Evolutionary conservation across 495 filamentous ascomycete genomes (phyloP), one percentile per base, ranked within the genome.

Genomic region (Penicillium arizonense): DNA sequence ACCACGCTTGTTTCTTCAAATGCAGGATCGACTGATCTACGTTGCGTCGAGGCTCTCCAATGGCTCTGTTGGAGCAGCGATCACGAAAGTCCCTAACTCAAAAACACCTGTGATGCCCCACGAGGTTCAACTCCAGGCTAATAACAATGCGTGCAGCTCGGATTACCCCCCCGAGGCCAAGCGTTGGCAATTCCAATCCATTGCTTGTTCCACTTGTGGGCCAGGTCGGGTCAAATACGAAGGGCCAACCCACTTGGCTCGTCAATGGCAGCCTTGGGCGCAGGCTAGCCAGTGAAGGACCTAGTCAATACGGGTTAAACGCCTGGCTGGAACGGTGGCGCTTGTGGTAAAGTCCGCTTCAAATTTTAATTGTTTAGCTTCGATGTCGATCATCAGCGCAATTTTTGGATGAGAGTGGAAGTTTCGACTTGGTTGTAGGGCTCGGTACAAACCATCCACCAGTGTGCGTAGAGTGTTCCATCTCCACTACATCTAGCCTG

Each of bases 381-480:
- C 28, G n/a, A 44, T 13, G 11, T 43, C 33, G 55, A 55, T 58
- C 51, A 48, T 35, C 47, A 48, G 34, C 47, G 47, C 42, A 52
- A 45, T 55, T 45, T 54, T 39, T 32, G 21, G 47, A 46, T 30
- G 5, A 30, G 28, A 30, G 8, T 7, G 6, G 8, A 30, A 30
- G 28, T 30, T 30, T 30, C 3, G 8, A 30, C 28, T 30, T 7
- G 4, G 28, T 30, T 30, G 18, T 18, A 30, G 28, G 28, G 5
- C 28, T 30, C 28, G 28, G 28, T 30, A 30, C 7, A 9, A 30
- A 30, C 24, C 24, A 7, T 26, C 28, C 28, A 30, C 28, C 28
- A 30, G 28, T 7, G 28, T 30, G 28, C 23, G 23, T 4, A 2
- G 28, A 30, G 28, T 10, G 28, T 30, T 30, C 28, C 28, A 24